Conservation (phyloP, 1,284 basidiomycete genomes). For the Apiotrichum siamense region DNA sequence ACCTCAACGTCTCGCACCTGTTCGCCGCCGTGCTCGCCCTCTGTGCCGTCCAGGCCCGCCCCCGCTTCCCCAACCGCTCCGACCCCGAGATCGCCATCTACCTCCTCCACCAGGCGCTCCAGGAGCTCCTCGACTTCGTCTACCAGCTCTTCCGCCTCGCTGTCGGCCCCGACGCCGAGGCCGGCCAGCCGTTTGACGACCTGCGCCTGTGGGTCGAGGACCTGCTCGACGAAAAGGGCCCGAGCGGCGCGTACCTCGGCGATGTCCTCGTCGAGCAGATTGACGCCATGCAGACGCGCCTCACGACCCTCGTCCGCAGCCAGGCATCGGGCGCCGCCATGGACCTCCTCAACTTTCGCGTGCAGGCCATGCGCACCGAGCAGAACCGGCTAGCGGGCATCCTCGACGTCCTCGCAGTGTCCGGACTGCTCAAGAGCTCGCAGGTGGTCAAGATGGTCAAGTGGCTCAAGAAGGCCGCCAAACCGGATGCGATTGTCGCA, state of each 20-base stretch:
- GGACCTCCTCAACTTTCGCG: conserved; percentile 34
- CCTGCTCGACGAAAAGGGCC: conserved; percentile 27
- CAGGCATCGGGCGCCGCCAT: conserved; percentile 22
- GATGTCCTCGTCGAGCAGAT: conserved; percentile 36
- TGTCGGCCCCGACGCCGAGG: conserved; percentile 19
- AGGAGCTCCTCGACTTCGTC: conserved; percentile 33
- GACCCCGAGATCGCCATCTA: conserved; percentile 35
- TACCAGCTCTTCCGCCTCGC: conserved; percentile 29
- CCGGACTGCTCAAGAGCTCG: conserved; percentile 33
- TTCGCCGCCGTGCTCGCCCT: conserved; percentile 34
- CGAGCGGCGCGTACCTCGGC: conserved; percentile 27
- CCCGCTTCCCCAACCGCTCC: conserved; percentile 32
- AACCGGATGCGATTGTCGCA: conserved; percentile 28
- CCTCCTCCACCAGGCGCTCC: conserved; percentile 30
- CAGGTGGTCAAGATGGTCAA: conserved; percentile 40
- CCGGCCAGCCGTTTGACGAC: conserved; percentile 23
- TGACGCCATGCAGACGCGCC: conserved; percentile 26
- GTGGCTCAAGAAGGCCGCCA: conserved; percentile 38
- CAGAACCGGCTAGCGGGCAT: conserved; percentile 37
- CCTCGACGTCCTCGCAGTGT: conserved; percentile 24
- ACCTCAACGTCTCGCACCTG: conserved; percentile 32
- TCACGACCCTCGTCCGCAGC: conserved; percentile 22
- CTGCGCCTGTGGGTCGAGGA: conserved; percentile 31
- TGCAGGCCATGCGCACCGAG: conserved; percentile 25
- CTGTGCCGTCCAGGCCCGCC: conserved; percentile 30